Base-by-base conservation (phyloP, 2,329 filamentous ascomycete genomes). In the Fusarium heterosporum region DNA sequence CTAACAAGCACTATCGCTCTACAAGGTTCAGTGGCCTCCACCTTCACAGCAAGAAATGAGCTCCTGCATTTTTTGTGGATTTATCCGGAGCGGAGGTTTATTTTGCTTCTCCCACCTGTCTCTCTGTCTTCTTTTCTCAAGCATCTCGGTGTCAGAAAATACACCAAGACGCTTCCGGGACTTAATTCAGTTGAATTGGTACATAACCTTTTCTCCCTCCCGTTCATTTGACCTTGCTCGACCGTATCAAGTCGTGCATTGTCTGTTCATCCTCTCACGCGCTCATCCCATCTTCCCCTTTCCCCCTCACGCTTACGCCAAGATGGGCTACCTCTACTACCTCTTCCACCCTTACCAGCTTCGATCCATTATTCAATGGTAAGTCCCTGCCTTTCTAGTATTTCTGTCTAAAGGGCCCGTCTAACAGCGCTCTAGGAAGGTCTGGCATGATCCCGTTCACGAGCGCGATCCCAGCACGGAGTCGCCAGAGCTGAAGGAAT, bases 371-470 rank as follows among this genome's bases (percentile, higher is more conserved):
- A 84, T 97, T 65, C 93, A 97, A 89, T 97, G 93, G 93, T 96
- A 84, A 71, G 83, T 74, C 55, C 14, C 22, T 38, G 9, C n/a
- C 45, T 14, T 22, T 28, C 6, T 11, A 26, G 28, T 8, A 6
- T 17, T 29, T 28, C 8, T 4, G 14, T 9, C 3, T 4, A 2
- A 8, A 22, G 19, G 32, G 36, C 17, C 12, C n/a, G 29, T 73
- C 63, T 61, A 50, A 51, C 42, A 8, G 25, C 14, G 26, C 28
- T 63, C 47, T 75, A 97, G 93, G 93, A 97, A 97, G 83, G 83
- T 97, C 72, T 98, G 94, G 93, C 96, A 98, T 82, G 93, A 97
- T 68, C 91, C 96, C 13, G 93, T 97, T 19, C 93, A 98, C 83
- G 87, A 85, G 76, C 92, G 95, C 76, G 87, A 97, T 75, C 85